Percentiles rank a stretch among this genome's conserved stretches.
These are phyloP conservation scores for Debaryomycetaceae sp. DNA, from an alignment of 1,139 yeast genomes.

Conservation along the genomic window DNA sequence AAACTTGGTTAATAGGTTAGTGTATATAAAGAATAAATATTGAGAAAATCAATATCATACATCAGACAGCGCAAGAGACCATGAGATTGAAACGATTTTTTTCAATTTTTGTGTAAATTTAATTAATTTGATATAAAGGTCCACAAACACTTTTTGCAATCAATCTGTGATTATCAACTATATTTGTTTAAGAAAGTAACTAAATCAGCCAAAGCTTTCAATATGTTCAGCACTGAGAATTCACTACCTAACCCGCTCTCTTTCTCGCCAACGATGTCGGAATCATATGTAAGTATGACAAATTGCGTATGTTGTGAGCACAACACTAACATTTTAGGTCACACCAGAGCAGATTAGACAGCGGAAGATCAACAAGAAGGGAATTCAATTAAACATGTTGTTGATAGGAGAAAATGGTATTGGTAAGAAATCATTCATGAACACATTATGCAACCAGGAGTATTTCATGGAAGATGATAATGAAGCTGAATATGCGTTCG, in stretches of 20 bases:
- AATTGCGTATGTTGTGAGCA: not conserved
- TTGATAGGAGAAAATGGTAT: slow-evolving; percentile 34
- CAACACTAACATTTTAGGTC: slow-evolving; percentile 1
- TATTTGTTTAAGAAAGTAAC: too few species aligned
- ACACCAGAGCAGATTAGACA: slow-evolving; percentile 18
- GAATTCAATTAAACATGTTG: slow-evolving; percentile 25
- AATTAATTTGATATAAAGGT: too few species aligned
- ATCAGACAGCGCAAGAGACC: not conserved
- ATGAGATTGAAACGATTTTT: not conserved
- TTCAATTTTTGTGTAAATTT: too few species aligned
- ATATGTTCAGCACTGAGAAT: not conserved
- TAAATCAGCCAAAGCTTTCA: too few species aligned
- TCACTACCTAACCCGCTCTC: not conserved
- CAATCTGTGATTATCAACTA: not conserved
- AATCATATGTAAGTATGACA: not conserved
- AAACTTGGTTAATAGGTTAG: slow-evolving; percentile 18
- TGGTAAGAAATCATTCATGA: slow-evolving; percentile 32
- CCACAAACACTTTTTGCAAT: not conserved
- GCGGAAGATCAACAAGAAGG: slow-evolving; percentile 15
- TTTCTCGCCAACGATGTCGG: not conserved
- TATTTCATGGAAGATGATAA: slow-evolving; percentile 9
- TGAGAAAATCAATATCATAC: not conserved
- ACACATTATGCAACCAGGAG: slow-evolving; percentile 24
- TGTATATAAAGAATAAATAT: not conserved
- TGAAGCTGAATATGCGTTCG: slow-evolving; percentile 3